phyloP scores from a whole-genome alignment of 2,329 filamentous ascomycete genomes.

The Nemania sp. region DNA sequence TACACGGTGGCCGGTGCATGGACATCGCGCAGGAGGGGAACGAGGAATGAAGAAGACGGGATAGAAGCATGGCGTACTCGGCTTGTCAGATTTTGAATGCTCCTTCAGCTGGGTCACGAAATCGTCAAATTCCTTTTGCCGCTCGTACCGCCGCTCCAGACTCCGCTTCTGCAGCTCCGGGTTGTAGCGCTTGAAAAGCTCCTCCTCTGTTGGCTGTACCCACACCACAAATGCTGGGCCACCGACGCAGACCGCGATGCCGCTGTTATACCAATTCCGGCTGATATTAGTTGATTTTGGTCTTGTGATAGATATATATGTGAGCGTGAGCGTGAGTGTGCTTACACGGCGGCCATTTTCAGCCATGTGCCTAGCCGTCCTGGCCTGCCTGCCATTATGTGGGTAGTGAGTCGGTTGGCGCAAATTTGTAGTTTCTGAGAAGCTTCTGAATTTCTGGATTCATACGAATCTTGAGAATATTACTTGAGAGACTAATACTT shows the following conservation, averaged over 20 bases:
- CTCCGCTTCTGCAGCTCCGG: conserved; percentile 90
- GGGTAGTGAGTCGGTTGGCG: not conserved
- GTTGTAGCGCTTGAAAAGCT: conserved; percentile 90
- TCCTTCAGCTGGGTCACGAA: conserved; percentile 85
- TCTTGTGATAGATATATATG: conserved; percentile 17
- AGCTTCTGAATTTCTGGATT: no score
- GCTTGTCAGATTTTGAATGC: conserved; percentile 87
- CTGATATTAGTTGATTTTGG: conserved; percentile 7
- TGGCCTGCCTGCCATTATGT: conserved; percentile 49
- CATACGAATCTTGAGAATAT: no score
- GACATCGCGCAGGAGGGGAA: not conserved
- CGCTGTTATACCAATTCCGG: conserved; percentile 9
- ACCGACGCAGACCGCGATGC: conserved; percentile 65
- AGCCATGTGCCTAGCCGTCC: conserved; percentile 61
- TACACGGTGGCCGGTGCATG: not conserved
- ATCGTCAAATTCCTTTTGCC: conserved; percentile 84
- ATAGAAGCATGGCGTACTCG: conserved; percentile 63
- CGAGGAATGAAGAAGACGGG: not conserved
- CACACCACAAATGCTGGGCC: conserved; percentile 84
- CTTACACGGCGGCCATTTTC: conserved; percentile 75
- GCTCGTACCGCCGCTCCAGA: conserved; percentile 74
- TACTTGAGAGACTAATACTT: no score
- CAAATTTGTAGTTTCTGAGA: not conserved
- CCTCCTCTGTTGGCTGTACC: conserved; percentile 83
- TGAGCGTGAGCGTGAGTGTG: no score